Conservation (phyloP, 2,329 filamentous ascomycete genomes). For the Aspergillus pseudoterreus region DNA sequence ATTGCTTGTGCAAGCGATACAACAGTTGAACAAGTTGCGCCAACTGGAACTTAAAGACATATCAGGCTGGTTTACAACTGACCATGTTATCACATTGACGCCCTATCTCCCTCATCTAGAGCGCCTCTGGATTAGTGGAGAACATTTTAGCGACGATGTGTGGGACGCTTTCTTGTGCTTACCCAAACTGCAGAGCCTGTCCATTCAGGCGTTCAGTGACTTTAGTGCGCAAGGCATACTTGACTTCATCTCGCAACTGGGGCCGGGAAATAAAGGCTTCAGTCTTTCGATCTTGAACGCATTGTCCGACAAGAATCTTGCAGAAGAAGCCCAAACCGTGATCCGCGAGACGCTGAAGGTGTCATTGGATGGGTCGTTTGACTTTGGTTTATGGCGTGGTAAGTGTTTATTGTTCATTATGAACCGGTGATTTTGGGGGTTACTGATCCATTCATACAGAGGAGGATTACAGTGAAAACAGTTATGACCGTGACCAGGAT, state of each 20-base stretch:
- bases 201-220: constrained; percentile 30
- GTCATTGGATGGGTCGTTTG: constrained; percentile 21
- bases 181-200: constrained; percentile 25
- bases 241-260: constrained; percentile 26
- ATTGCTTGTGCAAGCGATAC: constrained; percentile 27
- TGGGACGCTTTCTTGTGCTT: constrained; percentile 23
- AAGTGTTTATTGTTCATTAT: constrained; percentile 1
- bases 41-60: constrained; percentile 33
- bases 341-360: constrained; percentile 25
- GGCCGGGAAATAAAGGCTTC: constrained; percentile 27
- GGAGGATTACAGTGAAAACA: not conserved
- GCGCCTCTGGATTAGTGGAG: constrained; percentile 30
- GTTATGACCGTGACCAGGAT: too few relatives aligned
- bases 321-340: constrained; percentile 24
- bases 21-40: constrained; percentile 24
- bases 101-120: constrained; percentile 28
- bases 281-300: constrained; percentile 27
- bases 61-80: constrained; percentile 29
- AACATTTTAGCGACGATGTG: constrained; percentile 25
- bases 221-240: constrained; percentile 30
- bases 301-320: constrained; percentile 16
- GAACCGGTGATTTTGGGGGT: not conserved
- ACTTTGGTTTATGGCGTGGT: constrained; percentile 21
- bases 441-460: constrained; percentile 15
- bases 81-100: constrained; percentile 26